Evolutionary conservation across 2,329 filamentous ascomycete species (phyloP).

Genomic region (Cryoendolithus antarcticus): DNA sequence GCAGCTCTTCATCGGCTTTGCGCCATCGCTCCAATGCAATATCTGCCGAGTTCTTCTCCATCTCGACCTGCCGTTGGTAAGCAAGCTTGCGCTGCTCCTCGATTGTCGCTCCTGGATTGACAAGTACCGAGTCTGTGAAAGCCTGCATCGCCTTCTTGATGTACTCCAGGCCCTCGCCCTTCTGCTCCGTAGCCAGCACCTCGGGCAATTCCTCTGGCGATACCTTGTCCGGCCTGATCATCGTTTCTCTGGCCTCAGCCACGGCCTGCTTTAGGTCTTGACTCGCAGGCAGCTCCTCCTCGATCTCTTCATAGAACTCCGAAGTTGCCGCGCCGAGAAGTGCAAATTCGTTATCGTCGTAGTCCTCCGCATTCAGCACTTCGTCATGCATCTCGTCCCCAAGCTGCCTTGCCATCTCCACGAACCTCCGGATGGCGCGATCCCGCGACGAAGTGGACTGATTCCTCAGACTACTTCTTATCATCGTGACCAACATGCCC

Average conservation of each 20-base stretch:
- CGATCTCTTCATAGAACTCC: slow-evolving; percentile 10
- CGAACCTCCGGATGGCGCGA: slow-evolving; percentile 41
- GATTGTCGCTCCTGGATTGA: slow-evolving; percentile 12
- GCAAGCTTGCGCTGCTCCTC: slow-evolving; percentile 15
- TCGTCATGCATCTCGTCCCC: slow-evolving; percentile 31
- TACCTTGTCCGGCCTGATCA: slow-evolving; percentile 7
- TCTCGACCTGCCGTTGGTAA: slow-evolving; percentile 18
- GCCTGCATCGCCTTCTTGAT: slow-evolving; percentile 16
- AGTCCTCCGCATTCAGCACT: slow-evolving; percentile 29
- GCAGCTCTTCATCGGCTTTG: slow-evolving; percentile 54
- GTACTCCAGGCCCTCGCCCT: slow-evolving; percentile 15
- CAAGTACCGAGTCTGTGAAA: slow-evolving; percentile 10
- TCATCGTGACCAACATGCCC: slow-evolving; percentile 46
- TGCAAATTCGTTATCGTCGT: slow-evolving; percentile 24
- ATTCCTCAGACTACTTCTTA: slow-evolving; percentile 43
- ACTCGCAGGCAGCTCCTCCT: not conserved
- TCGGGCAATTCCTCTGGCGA: slow-evolving; percentile 12
- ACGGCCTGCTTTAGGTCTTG: slow-evolving; percentile 2
- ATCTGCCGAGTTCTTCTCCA: slow-evolving; percentile 68
- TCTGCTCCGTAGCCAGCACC: slow-evolving; percentile 15
- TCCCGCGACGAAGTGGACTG: slow-evolving; percentile 34
- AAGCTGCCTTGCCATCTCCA: slow-evolving; percentile 37
- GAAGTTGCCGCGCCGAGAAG: slow-evolving; percentile 17
- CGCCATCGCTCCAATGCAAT: slow-evolving; percentile 72
- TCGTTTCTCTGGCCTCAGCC: not conserved